Percentiles rank a stretch among this genome's conserved stretches.
phyloP scores from a whole-genome alignment of 352 stramenopile species.

The Aphanomyces astaci region DNA sequence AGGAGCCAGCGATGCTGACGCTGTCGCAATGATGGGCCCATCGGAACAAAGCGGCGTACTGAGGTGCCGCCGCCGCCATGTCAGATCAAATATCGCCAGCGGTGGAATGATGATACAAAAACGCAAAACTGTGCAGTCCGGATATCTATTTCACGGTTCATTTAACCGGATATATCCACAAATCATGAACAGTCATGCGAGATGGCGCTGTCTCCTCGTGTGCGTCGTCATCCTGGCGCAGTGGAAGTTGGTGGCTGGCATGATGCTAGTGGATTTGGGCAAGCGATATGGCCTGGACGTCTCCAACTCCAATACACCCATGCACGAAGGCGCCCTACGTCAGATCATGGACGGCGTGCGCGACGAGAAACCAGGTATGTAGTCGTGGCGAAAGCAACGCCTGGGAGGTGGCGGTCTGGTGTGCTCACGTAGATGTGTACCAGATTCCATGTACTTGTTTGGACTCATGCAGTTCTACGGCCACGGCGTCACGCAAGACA shows the following conservation, averaged over 20 bases:
- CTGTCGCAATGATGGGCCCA: slow-evolving; percentile 4
- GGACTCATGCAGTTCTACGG: slow-evolving; percentile 20
- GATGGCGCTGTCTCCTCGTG: neutral
- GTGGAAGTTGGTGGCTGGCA: neutral
- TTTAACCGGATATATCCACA: neutral
- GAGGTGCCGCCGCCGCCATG: neutral
- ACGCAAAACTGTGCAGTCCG: neutral
- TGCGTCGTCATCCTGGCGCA: neutral
- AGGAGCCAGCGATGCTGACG: slow-evolving; percentile 66
- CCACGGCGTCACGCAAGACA: slow-evolving; percentile 7
- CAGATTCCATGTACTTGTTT: slow-evolving; percentile 16
- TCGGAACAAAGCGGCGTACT: slow-evolving; percentile 12
- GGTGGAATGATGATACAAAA: neutral
- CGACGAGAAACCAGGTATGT: slow-evolving; percentile 2
- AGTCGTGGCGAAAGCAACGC: neutral
- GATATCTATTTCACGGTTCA: no score
- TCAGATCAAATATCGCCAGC: neutral
- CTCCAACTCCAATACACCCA: slow-evolving; percentile 1
- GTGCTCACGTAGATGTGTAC: no score
- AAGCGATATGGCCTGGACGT: neutral
- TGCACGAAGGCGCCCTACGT: neutral
- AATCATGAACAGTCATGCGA: neutral
- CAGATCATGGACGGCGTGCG: slow-evolving; percentile 13
- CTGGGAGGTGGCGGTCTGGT: no score
- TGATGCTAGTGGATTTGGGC: slow-evolving; percentile 1